Base-by-base conservation (phyloP, 805 yeast species). In the Wickerhamiella bombiphila region DNA sequence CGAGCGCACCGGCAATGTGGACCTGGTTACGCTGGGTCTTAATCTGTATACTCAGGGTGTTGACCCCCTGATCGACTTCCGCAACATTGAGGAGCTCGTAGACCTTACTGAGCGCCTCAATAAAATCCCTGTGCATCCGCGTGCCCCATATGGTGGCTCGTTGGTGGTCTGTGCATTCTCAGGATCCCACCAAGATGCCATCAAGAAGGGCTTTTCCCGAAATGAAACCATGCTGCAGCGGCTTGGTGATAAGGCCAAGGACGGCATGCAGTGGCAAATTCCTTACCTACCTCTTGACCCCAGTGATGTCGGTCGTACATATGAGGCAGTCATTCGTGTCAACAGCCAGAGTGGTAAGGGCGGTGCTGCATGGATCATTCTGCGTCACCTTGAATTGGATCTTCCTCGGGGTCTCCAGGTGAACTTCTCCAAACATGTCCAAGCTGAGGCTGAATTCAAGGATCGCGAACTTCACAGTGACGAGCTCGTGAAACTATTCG, bases 341-440 rank as follows among this genome's bases (percentile, higher is more conserved):
- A 80, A 80, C 60, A 80, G 91, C 9, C 93, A 80, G 60, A 72
- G 81, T 19, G 93, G 93, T 44, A 80, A 80, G 60, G 93, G 93
- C 51, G 93, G 93, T 47, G 79, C 88, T 8, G 81, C 93, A 4
- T 80, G 93, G 91, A 76, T 81, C 47, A 77, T 80, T 52, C 65
- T 80, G 53, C 68, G 81, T 46, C 69, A 71, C 47, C 66, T 81
- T 57, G 88, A 77, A 51, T 69, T 80, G 41, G 93, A 80, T 55
- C 68, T 81, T 48, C 93, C 93, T 30, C 71, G 88, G 56, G 79
- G 78, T 29, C 63, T 80, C 53, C 93, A 80, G 61, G 72, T 80
- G 30, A 78, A 76, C 29, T 80, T 77, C 55, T 77, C 86, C 22
- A 70, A 66, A 46, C 67, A 68, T 32, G 91, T 80, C 9, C 93